These are phyloP conservation scores for Penicillium sp. DNA, from an alignment of 2,329 filamentous ascomycete genomes.

Conservation along the genomic window DNA sequence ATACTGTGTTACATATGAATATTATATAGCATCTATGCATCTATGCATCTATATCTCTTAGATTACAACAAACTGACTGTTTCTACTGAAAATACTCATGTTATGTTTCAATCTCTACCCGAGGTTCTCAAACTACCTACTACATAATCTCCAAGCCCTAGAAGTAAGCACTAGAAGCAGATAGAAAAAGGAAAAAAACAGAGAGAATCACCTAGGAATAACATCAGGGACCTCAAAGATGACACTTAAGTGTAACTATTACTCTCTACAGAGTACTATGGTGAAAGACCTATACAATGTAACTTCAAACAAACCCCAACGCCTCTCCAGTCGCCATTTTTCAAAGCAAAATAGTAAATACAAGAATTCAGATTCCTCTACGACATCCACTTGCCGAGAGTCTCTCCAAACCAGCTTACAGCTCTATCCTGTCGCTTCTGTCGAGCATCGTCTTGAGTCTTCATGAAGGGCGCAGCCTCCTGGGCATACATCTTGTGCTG, in stretches of 20 bases:
- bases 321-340: constrained; percentile 4
- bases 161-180: not conserved
- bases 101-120: not conserved
- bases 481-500: constrained; percentile 40
- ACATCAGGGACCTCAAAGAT: not conserved
- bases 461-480: constrained; percentile 39
- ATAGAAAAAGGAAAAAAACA: not conserved
- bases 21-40: not conserved
- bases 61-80: not conserved
- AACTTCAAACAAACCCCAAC: not conserved
- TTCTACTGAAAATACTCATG: not conserved
- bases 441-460: constrained; percentile 39
- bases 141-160: not conserved
- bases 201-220: not conserved
- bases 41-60: not conserved
- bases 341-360: constrained; percentile 4
- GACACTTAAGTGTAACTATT: not conserved
- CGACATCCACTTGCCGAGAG: constrained; percentile 44
- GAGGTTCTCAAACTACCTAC: not conserved
- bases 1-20: not conserved
- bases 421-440: constrained; percentile 41
- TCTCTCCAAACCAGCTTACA: constrained; percentile 46
- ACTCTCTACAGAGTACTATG: not conserved
- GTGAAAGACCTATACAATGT: not conserved
- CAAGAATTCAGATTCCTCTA: constrained; percentile 14